These are phyloP conservation scores for Solanum ossicruentum DNA, from an alignment of 257 asterid genomes.

Conservation along the genomic window DNA sequence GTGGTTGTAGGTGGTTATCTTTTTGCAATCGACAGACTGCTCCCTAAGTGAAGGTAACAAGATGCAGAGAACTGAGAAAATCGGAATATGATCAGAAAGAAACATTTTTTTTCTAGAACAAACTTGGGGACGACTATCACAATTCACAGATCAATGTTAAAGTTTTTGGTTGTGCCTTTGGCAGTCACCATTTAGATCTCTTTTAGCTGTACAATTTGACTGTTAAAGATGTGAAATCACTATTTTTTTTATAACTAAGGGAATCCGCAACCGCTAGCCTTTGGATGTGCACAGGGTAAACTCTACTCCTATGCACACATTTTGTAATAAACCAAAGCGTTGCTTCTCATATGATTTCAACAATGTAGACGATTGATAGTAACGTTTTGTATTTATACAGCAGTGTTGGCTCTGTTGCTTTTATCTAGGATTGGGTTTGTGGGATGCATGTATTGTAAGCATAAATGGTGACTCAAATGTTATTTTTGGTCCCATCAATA, in stretches of 20 bases:
- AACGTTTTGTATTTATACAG: conserved; percentile 9
- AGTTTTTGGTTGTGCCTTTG: background rate
- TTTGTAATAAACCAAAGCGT: background rate
- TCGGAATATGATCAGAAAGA: background rate
- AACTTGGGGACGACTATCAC: background rate
- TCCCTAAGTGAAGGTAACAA: background rate
- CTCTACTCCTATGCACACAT: too few species aligned
- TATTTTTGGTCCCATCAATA: too few species aligned
- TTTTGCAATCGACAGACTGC: conserved; percentile 37
- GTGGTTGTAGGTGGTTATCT: conserved; percentile 66
- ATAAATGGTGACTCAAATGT: conserved; percentile 40
- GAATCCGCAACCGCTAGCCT: too few species aligned
- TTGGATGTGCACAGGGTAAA: too few species aligned
- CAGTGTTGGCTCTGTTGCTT: conserved; percentile 21
- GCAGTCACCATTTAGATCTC: background rate
- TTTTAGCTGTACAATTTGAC: background rate
- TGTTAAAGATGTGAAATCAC: background rate
- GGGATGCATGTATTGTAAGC: conserved; percentile 23
- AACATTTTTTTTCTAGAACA: background rate
- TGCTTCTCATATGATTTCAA: background rate
- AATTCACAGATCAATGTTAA: background rate
- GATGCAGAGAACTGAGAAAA: background rate
- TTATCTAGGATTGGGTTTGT: background rate
- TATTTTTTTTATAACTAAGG: too few species aligned
- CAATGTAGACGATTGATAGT: background rate